A percentile compares a stretch with the other conserved stretches of the same genome.
phyloP scores from a whole-genome alignment of 169 alveolate genomes.

The Eimeria praecox region DNA sequence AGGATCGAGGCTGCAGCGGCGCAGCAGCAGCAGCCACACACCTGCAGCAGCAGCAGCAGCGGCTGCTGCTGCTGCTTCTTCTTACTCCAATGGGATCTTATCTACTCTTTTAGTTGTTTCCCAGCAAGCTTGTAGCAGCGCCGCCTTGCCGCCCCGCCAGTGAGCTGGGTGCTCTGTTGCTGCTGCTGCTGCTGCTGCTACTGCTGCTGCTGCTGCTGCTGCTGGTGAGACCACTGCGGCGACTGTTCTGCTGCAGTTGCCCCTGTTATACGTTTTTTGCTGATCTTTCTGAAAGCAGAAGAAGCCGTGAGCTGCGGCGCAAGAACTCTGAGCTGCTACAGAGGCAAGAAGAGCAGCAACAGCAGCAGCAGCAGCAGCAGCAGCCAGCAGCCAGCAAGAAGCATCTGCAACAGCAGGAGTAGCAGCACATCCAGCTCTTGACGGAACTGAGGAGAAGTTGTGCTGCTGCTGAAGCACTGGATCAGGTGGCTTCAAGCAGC shows the following conservation, averaged over 20 bases:
- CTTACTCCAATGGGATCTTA: neutral
- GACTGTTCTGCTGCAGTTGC: neutral
- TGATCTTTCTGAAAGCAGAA: neutral
- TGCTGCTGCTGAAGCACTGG: neutral
- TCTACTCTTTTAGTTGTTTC: neutral
- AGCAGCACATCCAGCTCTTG: neutral
- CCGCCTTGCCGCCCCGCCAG: neutral
- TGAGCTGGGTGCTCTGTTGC: constrained; percentile 19
- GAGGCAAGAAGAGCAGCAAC: neutral
- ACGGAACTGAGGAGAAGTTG: neutral
- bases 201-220: constrained; percentile 30
- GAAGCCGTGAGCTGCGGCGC: neutral
- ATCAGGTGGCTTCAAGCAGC: neutral
- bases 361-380: neutral
- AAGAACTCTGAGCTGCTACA: neutral
- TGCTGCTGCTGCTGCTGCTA: constrained; percentile 19
- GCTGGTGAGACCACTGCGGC: neutral
- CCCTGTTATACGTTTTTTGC: neutral
- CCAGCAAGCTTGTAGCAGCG: neutral
- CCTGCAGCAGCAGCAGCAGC: constrained; percentile 44
- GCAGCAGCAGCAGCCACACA: neutral
- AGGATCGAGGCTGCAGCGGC: constrained; percentile 51
- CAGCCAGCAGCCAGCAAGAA: neutral
- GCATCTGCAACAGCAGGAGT: neutral
- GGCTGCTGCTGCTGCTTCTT: constrained; percentile 4